Base-by-base conservation (phyloP, 2,329 filamentous ascomycete species). In the Exophiala aquamarina region DNA sequence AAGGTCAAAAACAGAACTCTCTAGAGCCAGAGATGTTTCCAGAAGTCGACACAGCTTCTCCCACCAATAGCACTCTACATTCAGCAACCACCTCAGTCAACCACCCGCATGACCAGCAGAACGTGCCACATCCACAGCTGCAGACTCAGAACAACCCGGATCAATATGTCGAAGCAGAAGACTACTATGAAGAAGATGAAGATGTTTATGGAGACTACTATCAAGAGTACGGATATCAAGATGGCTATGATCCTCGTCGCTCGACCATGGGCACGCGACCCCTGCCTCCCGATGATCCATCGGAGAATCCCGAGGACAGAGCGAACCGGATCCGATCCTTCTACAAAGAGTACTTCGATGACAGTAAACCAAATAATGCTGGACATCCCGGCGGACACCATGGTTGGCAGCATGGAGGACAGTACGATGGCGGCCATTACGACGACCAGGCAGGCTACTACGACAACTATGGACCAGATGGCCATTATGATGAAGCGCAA, bases 281-380 rank as follows among this genome's bases (percentile, higher is more conserved):
- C 17, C 77, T 98, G 53, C 93, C 93, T 4, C 89, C 90, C 28
- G 84, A 91, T 62, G 87, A 95, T 55, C 82, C 88, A 34, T 81
- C 84, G 3, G 93, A 97, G 64, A 92, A 96, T 64, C 90, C 93
- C 0, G 93, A 97, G 67, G 84, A 92, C 62, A 83, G 93, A 61
- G 93, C 93, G 55, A 97, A 96, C 74, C 84, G 93, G 49, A 98
- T 98, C 58, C 82, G 93, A 66, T 98, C 93, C 3, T 98, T 98
- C 74, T 98, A 98, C 75, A 96, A 96, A 73, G 93, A 98, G 66
- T 98, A 98, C 72, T 98, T 98, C 60, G 93, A 97, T 57, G 92
- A 96, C 29, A 64, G 65, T 10, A 61, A 72, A 51, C 70, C 70
- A 28, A 71, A 72, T 32, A 26, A 26, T 26, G 6, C 11, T n/a